These are phyloP conservation scores for Panellus pusillus DNA, from an alignment of 768 basidiomycete genomes.

Conservation along the genomic window DNA sequence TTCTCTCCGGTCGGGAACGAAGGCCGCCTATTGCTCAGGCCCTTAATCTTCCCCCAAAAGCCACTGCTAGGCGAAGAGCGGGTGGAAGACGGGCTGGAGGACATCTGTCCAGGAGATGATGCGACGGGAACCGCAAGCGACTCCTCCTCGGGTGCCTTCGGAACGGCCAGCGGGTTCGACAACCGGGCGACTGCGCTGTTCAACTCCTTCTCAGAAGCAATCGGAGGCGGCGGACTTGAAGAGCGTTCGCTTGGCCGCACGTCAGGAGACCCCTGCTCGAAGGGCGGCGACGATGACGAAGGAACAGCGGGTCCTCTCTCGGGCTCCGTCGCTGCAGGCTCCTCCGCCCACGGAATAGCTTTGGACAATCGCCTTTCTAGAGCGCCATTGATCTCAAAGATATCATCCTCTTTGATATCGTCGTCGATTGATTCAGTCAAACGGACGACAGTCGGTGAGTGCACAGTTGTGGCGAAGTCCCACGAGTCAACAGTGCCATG, in stretches of 20 bases:
- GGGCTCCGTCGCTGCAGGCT: slow-evolving; percentile 5
- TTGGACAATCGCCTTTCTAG: slow-evolving; percentile 14
- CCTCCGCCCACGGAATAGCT: slow-evolving; percentile 23
- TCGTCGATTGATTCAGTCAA: slow-evolving; percentile 24
- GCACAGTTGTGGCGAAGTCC: slow-evolving; percentile 65
- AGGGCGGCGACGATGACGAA: background rate
- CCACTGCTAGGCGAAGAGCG: slow-evolving; percentile 14
- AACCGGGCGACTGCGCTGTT: background rate
- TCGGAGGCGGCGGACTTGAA: background rate
- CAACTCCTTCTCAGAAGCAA: background rate
- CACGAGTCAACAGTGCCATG: slow-evolving; percentile 71
- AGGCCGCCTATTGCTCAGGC: slow-evolving; percentile 9
- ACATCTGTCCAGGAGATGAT: background rate
- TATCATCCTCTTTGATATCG: slow-evolving; percentile 27
- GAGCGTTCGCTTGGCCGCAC: slow-evolving; percentile 1
- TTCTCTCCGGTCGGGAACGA: background rate
- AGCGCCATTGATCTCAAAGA: slow-evolving; percentile 41
- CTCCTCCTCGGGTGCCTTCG: background rate
- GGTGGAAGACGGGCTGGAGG: slow-evolving; percentile 16
- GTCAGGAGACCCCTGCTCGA: slow-evolving; percentile 1
- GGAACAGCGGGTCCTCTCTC: slow-evolving; percentile 1
- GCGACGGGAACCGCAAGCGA: slow-evolving; percentile 6
- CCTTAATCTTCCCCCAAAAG: slow-evolving; percentile 38
- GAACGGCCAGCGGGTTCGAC: background rate
- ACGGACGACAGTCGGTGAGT: slow-evolving; percentile 34